Base-by-base conservation (phyloP, 495 filamentous ascomycete species). In the Penicillium chermesinum region DNA sequence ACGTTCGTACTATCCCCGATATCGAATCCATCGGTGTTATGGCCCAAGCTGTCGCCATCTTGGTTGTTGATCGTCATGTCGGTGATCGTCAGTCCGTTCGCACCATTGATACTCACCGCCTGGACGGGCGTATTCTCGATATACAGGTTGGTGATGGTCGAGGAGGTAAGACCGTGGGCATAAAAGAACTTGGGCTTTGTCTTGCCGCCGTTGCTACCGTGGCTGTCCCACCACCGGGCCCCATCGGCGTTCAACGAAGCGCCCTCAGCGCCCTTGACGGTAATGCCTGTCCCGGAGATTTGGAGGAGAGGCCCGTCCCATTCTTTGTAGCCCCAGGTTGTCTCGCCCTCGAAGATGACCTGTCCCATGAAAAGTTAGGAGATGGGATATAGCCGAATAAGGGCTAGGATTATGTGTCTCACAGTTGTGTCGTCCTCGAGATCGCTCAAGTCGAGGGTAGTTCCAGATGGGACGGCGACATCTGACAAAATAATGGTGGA, bases 21-120 rank as follows among this genome's bases (percentile, higher is more conserved):
- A 49, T 86, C 83, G 57, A 86, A 87, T 3, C 71, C 83, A 53
- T 87, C 83, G 2, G 84, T 85, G 63, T 86, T 87, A 49, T 82
- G 77, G 7, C 76, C 82, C n/a, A n/a, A 10, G 64, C 61, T 13
- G 42, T 80, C 74, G 16, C 81, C 83, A 14, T 66, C 81, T 3
- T 67, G 66, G 64, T 83, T 81, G 50, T 86, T 74, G 49, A 87
- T 77, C 3, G 75, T 82, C 50, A 86, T 72, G 27, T 64, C 55
- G 19, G 59, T 63, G 21, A 88, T 41, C 0, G 67, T 76, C 7
- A 86, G 63, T 17, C 72, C 69, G 9, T 70, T 59, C 4, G 62
- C 61, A 19, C 48, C 54, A 53, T 80, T 72, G 50, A 86, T 78
- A 53, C 70, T 77, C 54, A 87, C 77, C 17, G 65, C 72, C 43